These are phyloP conservation scores for Lentinula raphanica DNA, from an alignment of 768 basidiomycete species.

Conservation along the genomic window DNA sequence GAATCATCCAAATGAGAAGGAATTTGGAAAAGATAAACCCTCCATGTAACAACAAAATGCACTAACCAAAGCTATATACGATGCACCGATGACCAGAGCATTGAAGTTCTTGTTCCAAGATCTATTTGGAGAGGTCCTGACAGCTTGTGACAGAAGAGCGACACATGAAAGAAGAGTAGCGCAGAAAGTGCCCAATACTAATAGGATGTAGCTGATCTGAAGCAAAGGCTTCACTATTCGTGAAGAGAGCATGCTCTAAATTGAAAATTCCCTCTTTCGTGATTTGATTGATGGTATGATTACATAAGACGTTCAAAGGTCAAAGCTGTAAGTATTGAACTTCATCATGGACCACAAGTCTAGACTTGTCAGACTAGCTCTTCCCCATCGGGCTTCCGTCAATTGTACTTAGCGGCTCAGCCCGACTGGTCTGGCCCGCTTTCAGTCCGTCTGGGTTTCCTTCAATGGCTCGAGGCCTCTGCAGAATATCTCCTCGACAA, in stretches of 20 bases:
- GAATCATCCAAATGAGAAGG: too few relatives aligned
- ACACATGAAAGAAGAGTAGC: slow-evolving; percentile 60
- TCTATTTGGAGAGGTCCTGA: slow-evolving; percentile 51
- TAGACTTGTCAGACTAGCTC: not conserved
- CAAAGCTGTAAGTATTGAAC: not conserved
- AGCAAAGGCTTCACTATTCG: slow-evolving; percentile 47
- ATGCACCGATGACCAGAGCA: slow-evolving; percentile 61
- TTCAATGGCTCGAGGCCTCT: not conserved
- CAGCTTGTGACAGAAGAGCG: slow-evolving; percentile 66
- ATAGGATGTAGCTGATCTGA: slow-evolving; percentile 45
- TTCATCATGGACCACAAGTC: too few relatives aligned
- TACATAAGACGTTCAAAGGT: not conserved
- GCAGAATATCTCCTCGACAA: not conserved
- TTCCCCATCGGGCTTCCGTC: not conserved
- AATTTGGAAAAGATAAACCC: too few relatives aligned
- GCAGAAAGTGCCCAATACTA: slow-evolving; percentile 45
- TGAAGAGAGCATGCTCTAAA: slow-evolving; percentile 31
- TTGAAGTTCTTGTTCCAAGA: slow-evolving; percentile 64
- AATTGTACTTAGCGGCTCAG: too few relatives aligned
- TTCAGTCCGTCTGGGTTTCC: not conserved
- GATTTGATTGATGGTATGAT: too few relatives aligned
- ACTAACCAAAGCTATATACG: slow-evolving; percentile 66
- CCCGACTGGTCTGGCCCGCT: not conserved
- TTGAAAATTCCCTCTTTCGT: not conserved
- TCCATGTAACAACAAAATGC: not conserved